phyloP scores from a whole-genome alignment of 768 basidiomycete species.

The Tubosaeta sp. region DNA sequence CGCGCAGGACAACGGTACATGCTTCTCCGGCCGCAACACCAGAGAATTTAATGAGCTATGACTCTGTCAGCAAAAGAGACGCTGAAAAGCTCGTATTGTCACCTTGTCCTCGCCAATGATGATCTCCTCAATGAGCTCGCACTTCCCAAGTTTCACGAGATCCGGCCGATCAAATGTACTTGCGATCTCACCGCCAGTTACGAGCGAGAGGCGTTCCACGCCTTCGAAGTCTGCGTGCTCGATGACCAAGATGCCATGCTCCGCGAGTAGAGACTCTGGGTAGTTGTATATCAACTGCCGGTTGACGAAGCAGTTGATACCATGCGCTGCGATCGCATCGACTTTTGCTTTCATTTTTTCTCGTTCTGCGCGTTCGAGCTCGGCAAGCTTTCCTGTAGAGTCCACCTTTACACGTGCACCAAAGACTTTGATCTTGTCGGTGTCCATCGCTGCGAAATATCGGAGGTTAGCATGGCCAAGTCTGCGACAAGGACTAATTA shows the following conservation, averaged over 20 bases:
- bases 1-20: constrained; percentile 95
- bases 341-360: constrained; percentile 99
- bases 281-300: constrained; percentile 99
- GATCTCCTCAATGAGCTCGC: constrained; percentile 96
- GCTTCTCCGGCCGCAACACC: constrained; percentile 97
- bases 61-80: not conserved
- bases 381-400: constrained; percentile 93
- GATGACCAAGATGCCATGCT: constrained; percentile 92
- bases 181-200: constrained; percentile 97
- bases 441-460: constrained; percentile 87
- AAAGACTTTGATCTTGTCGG: constrained; percentile 99
- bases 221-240: constrained; percentile 99
- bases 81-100: constrained; percentile 6
- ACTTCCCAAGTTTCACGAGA: constrained; percentile 86
- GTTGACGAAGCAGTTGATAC: constrained; percentile 97
- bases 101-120: constrained; percentile 99
- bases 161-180: constrained; percentile 93
- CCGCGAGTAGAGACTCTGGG: constrained; percentile 91
- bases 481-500: constrained; percentile 35
- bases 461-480: not conserved
- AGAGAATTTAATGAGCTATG: constrained; percentile 96
- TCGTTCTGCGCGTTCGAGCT: constrained; percentile 93
- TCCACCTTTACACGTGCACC: constrained; percentile 96
- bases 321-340: constrained; percentile 87
- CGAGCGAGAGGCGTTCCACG: constrained; percentile 91